These are phyloP conservation scores for Colletotrichum echinochloae DNA, from an alignment of 2,329 filamentous ascomycete species.

Conservation along the genomic window DNA sequence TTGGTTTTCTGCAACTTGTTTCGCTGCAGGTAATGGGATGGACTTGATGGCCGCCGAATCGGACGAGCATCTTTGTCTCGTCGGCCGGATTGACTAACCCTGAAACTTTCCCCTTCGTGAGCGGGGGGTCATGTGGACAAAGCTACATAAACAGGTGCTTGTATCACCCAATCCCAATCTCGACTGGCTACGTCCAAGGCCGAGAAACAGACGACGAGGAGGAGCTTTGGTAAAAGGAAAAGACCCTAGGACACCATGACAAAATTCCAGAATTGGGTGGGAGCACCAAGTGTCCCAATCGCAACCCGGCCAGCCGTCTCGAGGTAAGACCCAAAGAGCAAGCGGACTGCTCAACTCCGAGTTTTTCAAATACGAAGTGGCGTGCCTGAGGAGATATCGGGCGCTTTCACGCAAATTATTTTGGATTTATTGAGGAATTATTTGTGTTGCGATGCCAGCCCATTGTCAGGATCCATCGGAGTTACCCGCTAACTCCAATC, in stretches of 20 bases:
- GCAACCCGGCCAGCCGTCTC: background rate
- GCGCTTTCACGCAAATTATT: background rate
- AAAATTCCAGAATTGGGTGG: background rate
- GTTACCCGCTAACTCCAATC: no score
- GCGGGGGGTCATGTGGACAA: background rate
- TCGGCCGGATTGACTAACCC: background rate
- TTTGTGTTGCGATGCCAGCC: no score
- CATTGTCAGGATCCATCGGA: no score
- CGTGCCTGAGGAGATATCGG: background rate
- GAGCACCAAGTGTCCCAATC: background rate
- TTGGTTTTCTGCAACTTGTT: background rate
- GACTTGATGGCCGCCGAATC: background rate
- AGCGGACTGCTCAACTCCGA: background rate
- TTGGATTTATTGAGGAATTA: no score
- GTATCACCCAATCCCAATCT: background rate
- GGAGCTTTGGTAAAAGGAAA: background rate
- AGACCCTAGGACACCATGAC: background rate
- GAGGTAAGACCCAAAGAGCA: background rate
- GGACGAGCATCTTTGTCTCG: background rate
- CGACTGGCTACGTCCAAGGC: background rate
- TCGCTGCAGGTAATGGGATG: background rate
- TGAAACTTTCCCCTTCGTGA: background rate
- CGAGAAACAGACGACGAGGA: background rate
- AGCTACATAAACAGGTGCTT: background rate
- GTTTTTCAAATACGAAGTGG: no score